Base-by-base conservation (phyloP, 257 asterid genomes). In the Nicotiana paniculata region DNA sequence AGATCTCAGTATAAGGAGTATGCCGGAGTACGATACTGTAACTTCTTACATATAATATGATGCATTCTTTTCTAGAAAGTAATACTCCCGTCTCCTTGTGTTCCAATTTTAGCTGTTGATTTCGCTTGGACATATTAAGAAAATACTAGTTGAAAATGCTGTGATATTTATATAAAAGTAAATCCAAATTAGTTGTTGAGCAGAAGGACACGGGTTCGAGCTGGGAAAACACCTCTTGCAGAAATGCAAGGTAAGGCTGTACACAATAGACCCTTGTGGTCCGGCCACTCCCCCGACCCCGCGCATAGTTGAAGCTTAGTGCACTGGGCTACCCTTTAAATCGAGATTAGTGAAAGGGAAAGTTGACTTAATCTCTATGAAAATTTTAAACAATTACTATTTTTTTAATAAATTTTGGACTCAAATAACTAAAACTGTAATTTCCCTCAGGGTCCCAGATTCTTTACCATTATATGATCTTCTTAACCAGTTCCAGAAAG, bases 401-500 rank as follows among this genome's bases (percentile, higher is more conserved):
- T 21, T 21, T 21, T 21, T 21, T 21, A 21, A 21, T 21, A 21
- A 21, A 21, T 21, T 21, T 64, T 68, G 65, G 46, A 33, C 21
- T 51, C 57, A 51, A 51, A 48, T 32, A 9, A 77, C 15, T n/a
- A 21, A 53, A 11, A 17, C 4, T 24, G 70, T 53, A n/a, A 75
- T 70, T 21, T 58, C 64, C 32, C n/a, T 69, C 86, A 90, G 93
- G 86, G 91, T 92, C 18, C 33, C 81, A 43, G 95, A 88, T 16
- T 65, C 78, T 11, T 83, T 89, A 83, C 88, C 95, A 4, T 57
- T 91, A 77, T 92, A 91, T 53, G 97, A 90, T 33, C 88, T 92
- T 16, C 83, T 92, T 66, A 91, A 92, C 83, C 85, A 87, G 51
- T 91, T 92, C 16, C 91, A 87, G 74, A 89, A 89, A 82, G 92